phyloP scores from a whole-genome alignment of 139 green algal species.

The Zygnema circumcarinatum region DNA sequence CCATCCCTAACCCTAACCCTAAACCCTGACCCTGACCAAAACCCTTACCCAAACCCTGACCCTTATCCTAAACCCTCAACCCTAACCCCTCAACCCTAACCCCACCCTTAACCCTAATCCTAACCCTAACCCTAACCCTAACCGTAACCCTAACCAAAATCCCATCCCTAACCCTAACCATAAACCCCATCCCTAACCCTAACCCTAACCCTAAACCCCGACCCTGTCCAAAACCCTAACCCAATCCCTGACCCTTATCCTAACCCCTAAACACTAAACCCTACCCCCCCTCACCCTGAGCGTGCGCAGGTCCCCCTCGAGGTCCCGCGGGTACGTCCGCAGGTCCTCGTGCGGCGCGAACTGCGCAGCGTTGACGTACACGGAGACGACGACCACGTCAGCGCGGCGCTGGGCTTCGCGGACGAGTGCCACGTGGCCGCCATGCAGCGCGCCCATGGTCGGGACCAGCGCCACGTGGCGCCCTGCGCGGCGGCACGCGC shows the following conservation, averaged over 20 bases:
- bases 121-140: not conserved
- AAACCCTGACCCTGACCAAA: not conserved
- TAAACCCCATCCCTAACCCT: not conserved
- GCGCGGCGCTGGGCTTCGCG: slow-evolving; percentile 47
- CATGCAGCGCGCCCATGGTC: slow-evolving; percentile 97
- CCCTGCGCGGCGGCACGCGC: slow-evolving; percentile 69
- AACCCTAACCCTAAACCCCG: not conserved
- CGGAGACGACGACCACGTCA: slow-evolving; percentile 88
- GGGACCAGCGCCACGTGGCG: slow-evolving; percentile 87
- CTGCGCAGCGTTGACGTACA: slow-evolving; percentile 98
- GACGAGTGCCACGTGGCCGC: slow-evolving; percentile 91
- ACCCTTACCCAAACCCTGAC: not conserved
- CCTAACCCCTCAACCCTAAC: not conserved
- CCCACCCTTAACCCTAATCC: not conserved
- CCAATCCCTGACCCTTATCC: not conserved
- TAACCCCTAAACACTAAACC: not conserved
- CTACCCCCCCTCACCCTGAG: slow-evolving; percentile 66
- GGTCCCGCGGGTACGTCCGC: slow-evolving; percentile 84
- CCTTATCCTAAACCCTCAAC: not conserved
- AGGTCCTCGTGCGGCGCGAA: slow-evolving; percentile 94
- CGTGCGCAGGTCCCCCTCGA: slow-evolving; percentile 75
- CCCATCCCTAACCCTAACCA: not conserved
- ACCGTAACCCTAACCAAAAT: not conserved
- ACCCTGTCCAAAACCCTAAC: not conserved
- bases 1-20: no score